Conservation (phyloP, 495 filamentous ascomycete genomes). For the Penicillium parvum region DNA sequence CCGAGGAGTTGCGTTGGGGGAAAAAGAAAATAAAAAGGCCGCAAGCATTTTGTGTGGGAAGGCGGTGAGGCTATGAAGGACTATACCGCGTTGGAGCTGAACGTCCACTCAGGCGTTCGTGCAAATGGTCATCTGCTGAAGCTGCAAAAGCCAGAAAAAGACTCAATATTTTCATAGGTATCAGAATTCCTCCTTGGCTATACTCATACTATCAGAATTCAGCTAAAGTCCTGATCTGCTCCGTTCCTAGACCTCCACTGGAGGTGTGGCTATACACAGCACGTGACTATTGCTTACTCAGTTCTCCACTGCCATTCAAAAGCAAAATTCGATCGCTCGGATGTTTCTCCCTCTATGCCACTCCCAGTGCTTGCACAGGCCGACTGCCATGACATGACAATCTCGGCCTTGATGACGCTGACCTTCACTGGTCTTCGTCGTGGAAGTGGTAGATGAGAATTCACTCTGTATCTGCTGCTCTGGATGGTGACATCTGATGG, state of each 20-base stretch:
- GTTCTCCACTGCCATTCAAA: constrained; percentile 12
- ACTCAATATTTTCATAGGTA: too few relatives aligned
- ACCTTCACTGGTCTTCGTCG: constrained; percentile 69
- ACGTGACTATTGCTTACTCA: constrained; percentile 14
- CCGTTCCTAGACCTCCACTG: too few relatives aligned
- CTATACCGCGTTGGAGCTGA: constrained; percentile 7
- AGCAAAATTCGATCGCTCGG: constrained; percentile 11
- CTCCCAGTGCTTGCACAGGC: constrained; percentile 47
- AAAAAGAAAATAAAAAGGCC: constrained; percentile 8
- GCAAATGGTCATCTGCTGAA: too few relatives aligned
- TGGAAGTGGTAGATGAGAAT: constrained; percentile 66
- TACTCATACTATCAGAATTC: too few relatives aligned
- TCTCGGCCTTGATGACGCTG: constrained; percentile 36
- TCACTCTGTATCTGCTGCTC: constrained; percentile 96
- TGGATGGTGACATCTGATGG: constrained; percentile 69
- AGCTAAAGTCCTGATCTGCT: too few relatives aligned
- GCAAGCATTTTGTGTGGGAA: constrained; percentile 18
- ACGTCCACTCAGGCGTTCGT: too few relatives aligned
- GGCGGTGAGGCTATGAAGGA: constrained; percentile 11
- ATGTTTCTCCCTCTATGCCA: constrained; percentile 37
- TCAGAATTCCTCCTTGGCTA: too few relatives aligned
- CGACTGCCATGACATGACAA: constrained; percentile 50
- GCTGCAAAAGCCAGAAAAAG: too few relatives aligned
- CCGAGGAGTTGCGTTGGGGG: constrained; percentile 16
- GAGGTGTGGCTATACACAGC: not conserved